Evolutionary conservation across 495 filamentous ascomycete genomes (phyloP).

Genomic region (Tricharina praecox): DNA sequence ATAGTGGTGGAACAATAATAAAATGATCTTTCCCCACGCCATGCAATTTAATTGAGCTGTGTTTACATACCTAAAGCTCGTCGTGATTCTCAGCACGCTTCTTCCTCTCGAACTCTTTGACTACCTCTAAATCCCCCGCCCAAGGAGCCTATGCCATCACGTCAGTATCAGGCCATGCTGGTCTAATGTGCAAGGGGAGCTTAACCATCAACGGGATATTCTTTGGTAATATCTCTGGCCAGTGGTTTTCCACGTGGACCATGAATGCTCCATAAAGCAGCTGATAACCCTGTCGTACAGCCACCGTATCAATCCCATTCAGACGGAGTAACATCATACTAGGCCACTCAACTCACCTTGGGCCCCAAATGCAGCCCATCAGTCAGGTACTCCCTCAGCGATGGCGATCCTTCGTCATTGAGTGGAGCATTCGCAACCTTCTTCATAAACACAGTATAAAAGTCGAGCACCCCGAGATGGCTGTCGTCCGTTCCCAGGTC

Average conservation of each 20-base stretch:
- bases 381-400: neutral
- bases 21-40: too few species aligned
- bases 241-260: neutral
- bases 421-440: too few species aligned
- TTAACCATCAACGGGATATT: slow-evolving; percentile 6
- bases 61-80: neutral
- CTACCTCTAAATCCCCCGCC: slow-evolving; percentile 3
- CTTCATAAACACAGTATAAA: neutral
- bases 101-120: neutral
- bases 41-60: too few species aligned
- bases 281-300: too few species aligned
- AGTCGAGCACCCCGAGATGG: slow-evolving; percentile 1
- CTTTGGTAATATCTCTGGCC: slow-evolving; percentile 6
- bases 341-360: slow-evolving; percentile 2
- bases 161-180: neutral
- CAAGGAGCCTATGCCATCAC: neutral
- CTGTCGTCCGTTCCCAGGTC: neutral
- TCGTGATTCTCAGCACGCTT: slow-evolving; percentile 27
- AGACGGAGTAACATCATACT: neutral
- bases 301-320: too few species aligned
- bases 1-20: neutral
- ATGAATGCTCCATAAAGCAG: slow-evolving; percentile 3
- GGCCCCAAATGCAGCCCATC: slow-evolving; percentile 12
- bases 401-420: neutral
- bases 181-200: neutral